A percentile compares a stretch with the other conserved stretches of the same genome.
These are phyloP conservation scores for Capsicum chinense DNA, from an alignment of 257 asterid species.

Conservation along the genomic window DNA sequence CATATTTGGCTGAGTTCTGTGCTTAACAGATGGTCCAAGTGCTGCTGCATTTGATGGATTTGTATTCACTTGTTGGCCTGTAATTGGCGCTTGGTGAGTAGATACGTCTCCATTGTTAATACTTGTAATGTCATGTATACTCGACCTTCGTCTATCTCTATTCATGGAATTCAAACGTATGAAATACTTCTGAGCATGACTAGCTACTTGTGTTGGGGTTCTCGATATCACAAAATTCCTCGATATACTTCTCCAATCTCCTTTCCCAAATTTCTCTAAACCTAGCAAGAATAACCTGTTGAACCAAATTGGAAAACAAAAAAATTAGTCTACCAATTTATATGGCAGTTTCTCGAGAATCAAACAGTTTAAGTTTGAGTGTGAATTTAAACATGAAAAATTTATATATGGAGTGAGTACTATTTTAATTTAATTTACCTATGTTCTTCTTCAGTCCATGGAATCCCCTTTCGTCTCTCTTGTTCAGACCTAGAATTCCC, in stretches of 20 bases:
- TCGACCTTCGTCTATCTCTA: conserved; percentile 88
- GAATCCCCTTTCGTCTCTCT: conserved; percentile 89
- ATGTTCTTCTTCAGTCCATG: conserved; percentile 99
- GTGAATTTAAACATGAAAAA: too few relatives aligned
- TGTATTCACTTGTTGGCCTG: conserved; percentile 65
- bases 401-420: too few relatives aligned
- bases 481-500: conserved; percentile 66
- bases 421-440: conserved; percentile 47
- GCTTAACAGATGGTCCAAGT: conserved; percentile 53
- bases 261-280: conserved; percentile 90
- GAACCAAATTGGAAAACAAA: not conserved
- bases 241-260: conserved; percentile 98
- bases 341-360: too few relatives aligned
- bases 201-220: conserved; percentile 94
- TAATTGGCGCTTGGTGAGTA: conserved; percentile 64
- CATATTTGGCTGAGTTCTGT: conserved; percentile 57
- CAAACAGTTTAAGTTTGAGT: too few relatives aligned
- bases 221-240: conserved; percentile 86
- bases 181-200: conserved; percentile 95
- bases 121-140: conserved; percentile 91
- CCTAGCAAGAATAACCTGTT: conserved; percentile 86
- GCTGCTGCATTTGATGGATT: conserved; percentile 42
- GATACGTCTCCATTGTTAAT: conserved; percentile 62
- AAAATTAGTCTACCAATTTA: too few relatives aligned
- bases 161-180: conserved; percentile 86